Evolutionary conservation across 371 early-diverging fungal species (phyloP), one percentile per base, ranked within the genome.

Genomic region (Mortierella polycephala): DNA sequence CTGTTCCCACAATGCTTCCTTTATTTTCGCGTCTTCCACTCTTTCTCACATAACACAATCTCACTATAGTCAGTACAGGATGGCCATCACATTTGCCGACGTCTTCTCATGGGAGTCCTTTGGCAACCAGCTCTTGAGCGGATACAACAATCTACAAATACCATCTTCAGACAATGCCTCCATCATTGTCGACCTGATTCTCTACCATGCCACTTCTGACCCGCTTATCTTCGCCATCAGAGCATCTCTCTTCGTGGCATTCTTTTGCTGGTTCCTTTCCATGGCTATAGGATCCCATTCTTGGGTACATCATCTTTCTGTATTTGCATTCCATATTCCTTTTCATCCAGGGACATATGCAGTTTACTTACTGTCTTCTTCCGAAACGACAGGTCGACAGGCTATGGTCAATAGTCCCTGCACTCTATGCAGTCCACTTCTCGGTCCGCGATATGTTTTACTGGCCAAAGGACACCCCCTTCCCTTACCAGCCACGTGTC

Each of bases 381-480:
- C 7, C 0, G 7, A 16, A 45, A 20, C 37, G 14, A 11, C 61
- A 68, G 61, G 68, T 86, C 67, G 94, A 94, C 73, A 84, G 84
- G 10, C 77, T 91, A 7, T 93, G 94, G 94, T 89, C 94, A 30
- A 69, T 94, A 59, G 62, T 89, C 39, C 96, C 96, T 11, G 65
- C 74, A 5, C 14, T 88, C 11, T 94, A 91, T 63, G 80, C 86
- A 4, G 74, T 84, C 74, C 86, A 89, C 63, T 94, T 85, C 61
- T 59, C 86, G 7, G 40, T 86, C 16, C 86, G 87, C 41, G 84
- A 88, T 52, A 47, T 55, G 49, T 23, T 73, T 23, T 74, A 62
- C 74, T 82, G 62, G 55, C 57, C 87, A 68, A 50, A 61, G 74
- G 47, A 65, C 58, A 21, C 14, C 5, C 44, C 59, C 63, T 62